phyloP scores from a whole-genome alignment of 352 stramenopile genomes.

The Pythium insidiosum region DNA sequence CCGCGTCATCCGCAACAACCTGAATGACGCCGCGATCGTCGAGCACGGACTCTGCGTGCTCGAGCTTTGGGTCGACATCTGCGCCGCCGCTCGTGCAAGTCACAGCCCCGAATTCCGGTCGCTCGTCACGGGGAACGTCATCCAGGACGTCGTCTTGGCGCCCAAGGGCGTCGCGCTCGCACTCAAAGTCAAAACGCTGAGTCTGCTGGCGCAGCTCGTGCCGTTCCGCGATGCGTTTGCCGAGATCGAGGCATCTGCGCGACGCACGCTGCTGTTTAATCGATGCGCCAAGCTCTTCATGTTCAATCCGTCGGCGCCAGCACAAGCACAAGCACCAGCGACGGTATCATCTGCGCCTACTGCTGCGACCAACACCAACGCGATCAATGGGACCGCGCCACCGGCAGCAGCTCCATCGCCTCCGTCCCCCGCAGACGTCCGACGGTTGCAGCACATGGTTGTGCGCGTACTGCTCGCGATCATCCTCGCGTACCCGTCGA shows the following conservation, averaged over 20 bases:
- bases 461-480: conserved; percentile 52
- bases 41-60: conserved; percentile 16
- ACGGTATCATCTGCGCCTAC: not conserved
- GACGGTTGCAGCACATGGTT: conserved; percentile 39
- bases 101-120: conserved; percentile 11
- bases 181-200: conserved; percentile 12
- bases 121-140: conserved; percentile 15
- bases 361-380: too few relatives aligned
- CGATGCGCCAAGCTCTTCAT: conserved; percentile 58
- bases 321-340: conserved; percentile 3
- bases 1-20: conserved; percentile 23
- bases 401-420: too few relatives aligned
- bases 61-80: conserved; percentile 14
- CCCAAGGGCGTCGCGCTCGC: conserved; percentile 10
- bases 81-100: not conserved
- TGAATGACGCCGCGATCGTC: conserved; percentile 10
- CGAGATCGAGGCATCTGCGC: conserved; percentile 14
- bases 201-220: conserved; percentile 11
- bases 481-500: conserved; percentile 41
- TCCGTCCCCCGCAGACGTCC: too few relatives aligned
- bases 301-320: not conserved
- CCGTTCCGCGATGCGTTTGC: conserved; percentile 13
- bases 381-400: too few relatives aligned
- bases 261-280: conserved; percentile 49
- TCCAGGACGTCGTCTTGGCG: conserved; percentile 19